phyloP scores from a whole-genome alignment of 192 early-diverging fungal species.

The Backusella macrospora region DNA sequence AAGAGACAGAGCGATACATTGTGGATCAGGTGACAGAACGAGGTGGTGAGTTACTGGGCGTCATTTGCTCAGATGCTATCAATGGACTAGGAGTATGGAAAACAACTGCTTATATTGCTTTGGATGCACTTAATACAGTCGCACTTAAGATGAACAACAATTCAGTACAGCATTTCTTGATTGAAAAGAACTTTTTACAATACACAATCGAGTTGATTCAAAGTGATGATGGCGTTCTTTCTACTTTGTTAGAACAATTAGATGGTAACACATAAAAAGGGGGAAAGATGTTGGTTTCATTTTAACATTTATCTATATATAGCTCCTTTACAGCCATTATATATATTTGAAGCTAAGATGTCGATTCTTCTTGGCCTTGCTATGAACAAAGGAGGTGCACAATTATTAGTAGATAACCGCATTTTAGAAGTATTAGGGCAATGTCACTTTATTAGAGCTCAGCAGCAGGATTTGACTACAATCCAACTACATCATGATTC shows the following conservation, averaged over 20 bases:
- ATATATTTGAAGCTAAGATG: slow-evolving; percentile 23
- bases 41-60: slow-evolving; percentile 66
- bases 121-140: slow-evolving; percentile 63
- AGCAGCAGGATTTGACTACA: not conserved
- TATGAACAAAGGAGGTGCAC: not conserved
- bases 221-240: not conserved
- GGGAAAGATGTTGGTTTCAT: not conserved
- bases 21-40: slow-evolving; percentile 51
- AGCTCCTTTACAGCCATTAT: slow-evolving; percentile 10
- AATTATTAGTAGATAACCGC: not conserved
- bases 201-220: slow-evolving; percentile 7
- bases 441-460: slow-evolving; percentile 18
- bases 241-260: not conserved
- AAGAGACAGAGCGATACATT: slow-evolving; percentile 46
- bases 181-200: slow-evolving; percentile 7
- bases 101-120: slow-evolving; percentile 78
- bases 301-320: not conserved
- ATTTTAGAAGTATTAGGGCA: slow-evolving; percentile 20
- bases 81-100: slow-evolving; percentile 83
- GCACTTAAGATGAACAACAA: not conserved
- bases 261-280: not conserved
- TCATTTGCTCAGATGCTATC: slow-evolving; percentile 77
- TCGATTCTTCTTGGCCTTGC: slow-evolving; percentile 13
- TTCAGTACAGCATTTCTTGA: slow-evolving; percentile 8
- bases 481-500: not conserved